These are phyloP conservation scores for Pestalotiopsis sp. DNA, from an alignment of 2,329 filamentous ascomycete species.

Conservation along the genomic window DNA sequence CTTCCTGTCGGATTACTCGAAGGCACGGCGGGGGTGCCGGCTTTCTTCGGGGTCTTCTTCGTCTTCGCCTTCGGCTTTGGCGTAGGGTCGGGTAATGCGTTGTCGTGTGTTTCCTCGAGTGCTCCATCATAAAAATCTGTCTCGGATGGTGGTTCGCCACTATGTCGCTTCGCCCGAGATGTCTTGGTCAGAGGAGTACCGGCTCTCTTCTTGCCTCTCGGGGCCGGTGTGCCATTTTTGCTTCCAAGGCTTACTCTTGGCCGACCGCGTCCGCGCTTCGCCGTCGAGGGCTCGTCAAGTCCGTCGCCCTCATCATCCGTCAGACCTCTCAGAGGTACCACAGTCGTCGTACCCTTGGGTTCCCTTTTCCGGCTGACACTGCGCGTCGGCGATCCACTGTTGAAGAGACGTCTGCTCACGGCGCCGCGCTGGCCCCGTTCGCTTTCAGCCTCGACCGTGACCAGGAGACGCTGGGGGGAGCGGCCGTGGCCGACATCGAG, in stretches of 20 bases:
- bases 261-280: constrained; percentile 37
- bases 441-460: constrained; percentile 57
- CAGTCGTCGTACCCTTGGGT: constrained; percentile 50
- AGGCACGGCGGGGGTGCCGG: constrained; percentile 22
- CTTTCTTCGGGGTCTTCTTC: constrained; percentile 31
- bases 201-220: constrained; percentile 48
- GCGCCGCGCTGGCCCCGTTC: constrained; percentile 26
- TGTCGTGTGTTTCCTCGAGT: constrained; percentile 19
- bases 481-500: constrained; percentile 55
- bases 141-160: constrained; percentile 31
- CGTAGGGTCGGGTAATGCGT: constrained; percentile 28
- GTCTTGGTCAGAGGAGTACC: constrained; percentile 46
- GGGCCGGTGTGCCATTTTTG: constrained; percentile 55
- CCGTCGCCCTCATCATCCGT: constrained; percentile 42
- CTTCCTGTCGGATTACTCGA: constrained; percentile 30
- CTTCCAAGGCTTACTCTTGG: constrained; percentile 40
- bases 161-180: constrained; percentile 35
- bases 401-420: constrained; percentile 38
- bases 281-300: constrained; percentile 19
- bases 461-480: constrained; percentile 55
- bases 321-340: constrained; percentile 49
- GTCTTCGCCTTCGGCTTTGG: constrained; percentile 36
- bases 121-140: constrained; percentile 26
- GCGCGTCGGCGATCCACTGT: constrained; percentile 41
- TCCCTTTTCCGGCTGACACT: constrained; percentile 38